Evolutionary conservation across 2,329 filamentous ascomycete species (phyloP), one percentile per base, ranked within the genome.

Genomic region (Talaromyces sp.): DNA sequence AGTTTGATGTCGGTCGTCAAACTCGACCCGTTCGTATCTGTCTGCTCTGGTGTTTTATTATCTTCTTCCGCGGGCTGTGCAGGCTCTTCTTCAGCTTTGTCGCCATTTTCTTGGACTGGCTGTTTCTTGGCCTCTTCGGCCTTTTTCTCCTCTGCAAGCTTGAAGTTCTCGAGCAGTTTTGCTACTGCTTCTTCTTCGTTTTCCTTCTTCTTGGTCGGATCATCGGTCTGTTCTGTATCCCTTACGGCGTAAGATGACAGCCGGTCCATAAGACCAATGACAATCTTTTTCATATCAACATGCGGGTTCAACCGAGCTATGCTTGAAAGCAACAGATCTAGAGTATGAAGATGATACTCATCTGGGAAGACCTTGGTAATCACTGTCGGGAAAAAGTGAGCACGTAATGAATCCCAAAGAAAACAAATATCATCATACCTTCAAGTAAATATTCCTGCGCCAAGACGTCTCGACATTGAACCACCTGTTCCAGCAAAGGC

Each of bases 311-410:
- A 81, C 61, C 93, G 84, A 14, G 93, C 91, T 35, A 96, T 96
- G 7, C 94, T 94, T 9, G 89, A 94, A 35, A 99, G 85, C 73
- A 99, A 91, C 72, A 97, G 89, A 71, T 97, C 94, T 32, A 99
- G 85, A 0, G 94, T 99, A 72, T 99, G 92, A 24, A 99, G 85
- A 75, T 99, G 95, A 74, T 93, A 99, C 72, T 99, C 94, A 76
- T 99, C 94, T 0, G 94, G 94, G 79, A 99, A 99, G 57, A 97
- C 94, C 75, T 99, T 95, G 5, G 93, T 99, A 66, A 99, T 96
- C 64, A 99, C 94, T 85, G 21, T 46, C 11, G 19, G 64, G 41
- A 56, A 51, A 58, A 29, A 41, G n/a, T 65, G 61, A 64, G 66
- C 60, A 64, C 75, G 12, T 67, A 72, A 19, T 68, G 62, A 60